phyloP scores from a whole-genome alignment of 2,329 filamentous ascomycete genomes.

The Fusarium virguliforme region DNA sequence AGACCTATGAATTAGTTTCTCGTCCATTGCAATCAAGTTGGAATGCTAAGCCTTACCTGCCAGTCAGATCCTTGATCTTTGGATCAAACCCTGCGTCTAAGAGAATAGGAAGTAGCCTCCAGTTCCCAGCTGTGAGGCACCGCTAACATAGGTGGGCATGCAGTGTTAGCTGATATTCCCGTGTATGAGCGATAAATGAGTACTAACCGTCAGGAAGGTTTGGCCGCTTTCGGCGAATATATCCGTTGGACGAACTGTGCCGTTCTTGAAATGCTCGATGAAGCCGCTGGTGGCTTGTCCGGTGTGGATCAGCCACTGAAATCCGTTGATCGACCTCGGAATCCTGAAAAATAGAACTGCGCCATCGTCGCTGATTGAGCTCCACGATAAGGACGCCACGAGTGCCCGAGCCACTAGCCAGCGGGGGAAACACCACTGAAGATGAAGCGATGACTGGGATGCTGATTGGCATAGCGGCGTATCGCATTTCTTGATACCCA shows the following conservation, averaged over 20 bases:
- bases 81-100: not conserved
- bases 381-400: not conserved
- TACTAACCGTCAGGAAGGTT: not conserved
- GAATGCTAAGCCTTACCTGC: not conserved
- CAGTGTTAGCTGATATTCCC: no score
- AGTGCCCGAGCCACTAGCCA: not conserved
- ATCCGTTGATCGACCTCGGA: not conserved
- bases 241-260: not conserved
- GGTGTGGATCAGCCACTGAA: fast-evolving
- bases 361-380: not conserved
- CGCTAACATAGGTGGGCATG: not conserved
- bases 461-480: not conserved
- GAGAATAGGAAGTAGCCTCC: not conserved
- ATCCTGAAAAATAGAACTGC: not conserved
- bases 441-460: not conserved
- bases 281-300: fast-evolving
- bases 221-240: not conserved
- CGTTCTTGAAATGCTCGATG: not conserved
- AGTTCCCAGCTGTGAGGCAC: not conserved
- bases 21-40: no score
- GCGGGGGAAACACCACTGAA: slow-evolving; percentile 2
- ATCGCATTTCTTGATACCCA: not conserved
- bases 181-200: not conserved
- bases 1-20: no score
- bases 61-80: not conserved